Percentiles rank a stretch among this genome's conserved stretches.
These are phyloP conservation scores for Nitzschia sp. DNA, from an alignment of 108 stramenopile genomes.

Conservation along the genomic window DNA sequence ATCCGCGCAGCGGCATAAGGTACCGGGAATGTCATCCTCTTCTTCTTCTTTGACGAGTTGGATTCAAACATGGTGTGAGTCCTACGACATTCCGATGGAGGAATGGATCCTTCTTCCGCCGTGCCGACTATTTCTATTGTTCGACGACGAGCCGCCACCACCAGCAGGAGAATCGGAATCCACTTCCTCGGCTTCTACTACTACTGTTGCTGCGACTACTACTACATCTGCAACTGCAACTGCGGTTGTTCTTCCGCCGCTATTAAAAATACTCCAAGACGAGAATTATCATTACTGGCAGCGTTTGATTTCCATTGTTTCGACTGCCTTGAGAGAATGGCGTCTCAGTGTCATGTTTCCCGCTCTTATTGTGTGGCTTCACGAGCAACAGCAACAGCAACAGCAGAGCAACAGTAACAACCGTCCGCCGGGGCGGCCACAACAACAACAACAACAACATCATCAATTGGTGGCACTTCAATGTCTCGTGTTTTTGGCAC, in stretches of 20 bases:
- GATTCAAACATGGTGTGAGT: background rate
- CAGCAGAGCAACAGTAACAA: background rate
- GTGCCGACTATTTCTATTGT: background rate
- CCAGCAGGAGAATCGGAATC: background rate
- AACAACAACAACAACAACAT: background rate
- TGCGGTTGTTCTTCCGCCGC: background rate
- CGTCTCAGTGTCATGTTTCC: background rate
- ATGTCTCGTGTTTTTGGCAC: constrained; percentile 6
- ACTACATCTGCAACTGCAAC: background rate
- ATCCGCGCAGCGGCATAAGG: too few species aligned
- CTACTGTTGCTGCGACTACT: background rate
- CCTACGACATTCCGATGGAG: background rate
- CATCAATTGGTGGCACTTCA: background rate
- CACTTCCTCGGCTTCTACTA: background rate
- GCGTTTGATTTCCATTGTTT: background rate
- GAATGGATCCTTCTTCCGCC: background rate
- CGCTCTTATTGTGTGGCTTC: background rate
- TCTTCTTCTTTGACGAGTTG: background rate
- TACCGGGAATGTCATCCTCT: too few species aligned
- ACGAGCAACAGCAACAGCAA: background rate
- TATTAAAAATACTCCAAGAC: too few species aligned
- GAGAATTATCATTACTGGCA: background rate
- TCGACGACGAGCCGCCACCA: background rate
- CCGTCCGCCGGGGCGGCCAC: background rate
- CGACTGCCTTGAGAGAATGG: background rate